Percentiles rank a stretch among this genome's conserved stretches.
phyloP scores from a whole-genome alignment of 2,329 filamentous ascomycete genomes.

The Colletotrichum sp. region DNA sequence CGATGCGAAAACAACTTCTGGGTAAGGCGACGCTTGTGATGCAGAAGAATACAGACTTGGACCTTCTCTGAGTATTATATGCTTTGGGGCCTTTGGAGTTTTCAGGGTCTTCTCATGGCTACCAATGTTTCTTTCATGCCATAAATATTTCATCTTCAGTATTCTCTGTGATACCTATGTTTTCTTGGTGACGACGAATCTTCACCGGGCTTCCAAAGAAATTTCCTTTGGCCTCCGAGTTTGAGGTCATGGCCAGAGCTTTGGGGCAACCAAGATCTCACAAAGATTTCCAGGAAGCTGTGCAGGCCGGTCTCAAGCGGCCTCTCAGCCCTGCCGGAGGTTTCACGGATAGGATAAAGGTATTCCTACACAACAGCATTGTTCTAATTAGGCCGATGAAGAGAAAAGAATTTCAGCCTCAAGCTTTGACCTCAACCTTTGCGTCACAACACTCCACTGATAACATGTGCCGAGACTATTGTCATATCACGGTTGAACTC shows the following conservation, averaged over 20 bases:
- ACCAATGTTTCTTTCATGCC: not conserved
- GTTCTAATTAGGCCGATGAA: not conserved
- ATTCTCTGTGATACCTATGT: not conserved
- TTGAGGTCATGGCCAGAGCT: not conserved
- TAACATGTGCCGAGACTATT: not conserved
- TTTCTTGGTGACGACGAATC: not conserved
- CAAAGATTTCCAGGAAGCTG: not conserved
- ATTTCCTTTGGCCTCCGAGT: not conserved
- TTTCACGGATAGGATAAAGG: not conserved
- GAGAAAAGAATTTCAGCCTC: not conserved
- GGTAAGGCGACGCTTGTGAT: not conserved
- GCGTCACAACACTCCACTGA: not conserved
- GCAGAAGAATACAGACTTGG: not conserved
- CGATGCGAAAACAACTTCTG: not conserved
- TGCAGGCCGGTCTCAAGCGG: not conserved
- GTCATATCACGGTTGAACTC: not conserved
- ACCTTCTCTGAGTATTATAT: not conserved
- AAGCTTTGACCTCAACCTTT: not conserved
- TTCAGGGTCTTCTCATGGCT: fast-evolving
- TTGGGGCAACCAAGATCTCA: not conserved
- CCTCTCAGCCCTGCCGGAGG: not conserved
- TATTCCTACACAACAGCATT: not conserved
- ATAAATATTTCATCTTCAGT: not conserved
- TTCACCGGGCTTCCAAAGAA: not conserved
- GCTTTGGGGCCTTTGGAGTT: not conserved